Evolutionary conservation across 345 rosid species (phyloP), one percentile per base, ranked within the genome.

Genomic region (Eucalyptus sp.): DNA sequence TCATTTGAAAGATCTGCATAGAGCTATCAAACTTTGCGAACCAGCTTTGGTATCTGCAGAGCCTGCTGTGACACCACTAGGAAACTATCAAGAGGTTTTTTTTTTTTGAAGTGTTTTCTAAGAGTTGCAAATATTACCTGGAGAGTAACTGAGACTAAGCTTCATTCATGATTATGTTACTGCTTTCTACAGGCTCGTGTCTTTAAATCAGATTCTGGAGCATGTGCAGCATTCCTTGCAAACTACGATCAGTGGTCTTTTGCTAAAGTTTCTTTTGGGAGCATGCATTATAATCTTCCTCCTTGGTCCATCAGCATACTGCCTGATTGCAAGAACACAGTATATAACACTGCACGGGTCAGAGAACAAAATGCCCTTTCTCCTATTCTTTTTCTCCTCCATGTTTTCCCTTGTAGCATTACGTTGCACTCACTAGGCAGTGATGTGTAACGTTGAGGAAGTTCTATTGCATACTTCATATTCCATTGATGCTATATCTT

Each of bases 291-390:
- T 92, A 95, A 97, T 90, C 92, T 98, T 86, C 99, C 99, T 90
- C 99, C 99, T 18, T 98, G 99, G 99, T 98, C 99, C 89, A 93
- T 98, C 87, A 98, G 99, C 93, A 96, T 98, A 90, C 98, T 98
- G 86, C 99, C 99, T 12, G 99, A 97, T 93, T 98, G 99, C 97
- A 96, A 96, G 95, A 96, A 96, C 92, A 98, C 99, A 10, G 99
- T 96, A 50, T 98, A 98, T 94, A 98, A 98, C 94, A 98, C 99
- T 87, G 99, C 99, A 90, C 93, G 98, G 95, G 99, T 97, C 88
- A 93, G 95, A 88, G 89, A 50, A 51, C 20, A 86, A 51, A 51
- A 31, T 50, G 87, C 54, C 62, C 87, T 56, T 50, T 51, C 52
- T 51, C 49, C 49, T 51, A 51, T 86, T 51, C 64, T 50, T 33